Evolutionary conservation across 2,329 filamentous ascomycete genomes (phyloP), one percentile per base, ranked within the genome.

Genomic region (Colletotrichum sp.): DNA sequence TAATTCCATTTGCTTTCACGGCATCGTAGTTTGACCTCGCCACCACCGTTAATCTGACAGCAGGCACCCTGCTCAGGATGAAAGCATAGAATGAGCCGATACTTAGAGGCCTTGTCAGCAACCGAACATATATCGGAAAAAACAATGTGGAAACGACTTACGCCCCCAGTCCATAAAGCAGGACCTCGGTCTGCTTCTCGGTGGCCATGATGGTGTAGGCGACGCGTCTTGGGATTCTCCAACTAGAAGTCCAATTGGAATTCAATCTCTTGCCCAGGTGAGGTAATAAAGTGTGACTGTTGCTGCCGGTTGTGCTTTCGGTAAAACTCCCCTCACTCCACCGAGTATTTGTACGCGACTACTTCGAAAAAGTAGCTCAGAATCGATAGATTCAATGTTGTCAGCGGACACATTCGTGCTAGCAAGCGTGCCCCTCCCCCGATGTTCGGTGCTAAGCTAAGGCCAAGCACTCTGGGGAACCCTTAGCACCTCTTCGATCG

Each of bases 1-100:
- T 82, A 80, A 93, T 89, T 12, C 91, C 91, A 36, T 87, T 84
- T 15, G 82, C 81, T 67, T 87, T 87, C 13, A 93, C 90, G 5
- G 87, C 88, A 9, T 86, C 82, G 82, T 91, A 92, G 80, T 93
- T 93, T 1, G 90, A 92, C 28, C 91, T 88, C 59, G 91, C 92
- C 59, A 92, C 88, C 3, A 91, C 90, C 0, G 91, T 92, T 26
- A 93, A 86, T n/a, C 86, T 83, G 21, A 90, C 85, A 32, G 85
- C 82, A 4, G 84, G 77, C 36, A 81, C 83, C 4, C 87, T 85
- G 68, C 84, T 86, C 0, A 91, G 79, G 44, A 91, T 87, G 75
- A 91, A 91, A 9, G 89, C 88, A 78, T 92, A 92, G 77, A 92
- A 91, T 3, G 89, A 90, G 32, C 90, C 90, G 68, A 91, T 91